Conservation (phyloP, 148 eudicot species). For the Limonium bicolor region DNA sequence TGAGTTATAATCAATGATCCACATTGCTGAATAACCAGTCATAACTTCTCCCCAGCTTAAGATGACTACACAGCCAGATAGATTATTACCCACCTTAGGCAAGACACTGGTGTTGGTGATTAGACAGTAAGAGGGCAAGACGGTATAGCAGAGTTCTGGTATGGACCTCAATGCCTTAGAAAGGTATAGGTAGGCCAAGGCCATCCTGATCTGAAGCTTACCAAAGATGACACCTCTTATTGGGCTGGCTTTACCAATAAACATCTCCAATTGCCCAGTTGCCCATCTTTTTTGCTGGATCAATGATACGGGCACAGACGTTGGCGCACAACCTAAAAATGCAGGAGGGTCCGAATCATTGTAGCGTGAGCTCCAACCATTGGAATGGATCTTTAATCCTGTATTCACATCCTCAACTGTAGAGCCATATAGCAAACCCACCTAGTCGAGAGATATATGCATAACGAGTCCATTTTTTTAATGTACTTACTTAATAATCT, state of each 20-base stretch:
- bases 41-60: too few species aligned
- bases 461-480: too few species aligned
- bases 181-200: constrained; percentile 13
- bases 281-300: constrained; percentile 27
- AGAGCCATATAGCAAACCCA: constrained; percentile 26
- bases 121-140: constrained; percentile 20
- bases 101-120: constrained; percentile 13
- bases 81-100: constrained; percentile 24
- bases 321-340: constrained; percentile 21
- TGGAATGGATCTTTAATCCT: constrained; percentile 16
- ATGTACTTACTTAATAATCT: too few species aligned
- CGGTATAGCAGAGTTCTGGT: constrained; percentile 18
- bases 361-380: constrained; percentile 15
- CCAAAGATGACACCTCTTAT: not conserved
- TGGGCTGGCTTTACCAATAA: constrained; percentile 10
- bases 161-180: constrained; percentile 15
- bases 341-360: constrained; percentile 6
- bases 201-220: constrained; percentile 13
- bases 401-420: constrained; percentile 19
- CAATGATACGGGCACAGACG: constrained; percentile 10
- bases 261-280: constrained; percentile 17
- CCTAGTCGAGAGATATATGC: too few species aligned
- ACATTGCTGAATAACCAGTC: too few species aligned
- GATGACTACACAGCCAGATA: too few species aligned
- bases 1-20: too few species aligned